Percentiles rank a stretch among this genome's conserved stretches.
Conservation (phyloP, 2,329 filamentous ascomycete species). For the Zasmidium citrigriseum region DNA sequence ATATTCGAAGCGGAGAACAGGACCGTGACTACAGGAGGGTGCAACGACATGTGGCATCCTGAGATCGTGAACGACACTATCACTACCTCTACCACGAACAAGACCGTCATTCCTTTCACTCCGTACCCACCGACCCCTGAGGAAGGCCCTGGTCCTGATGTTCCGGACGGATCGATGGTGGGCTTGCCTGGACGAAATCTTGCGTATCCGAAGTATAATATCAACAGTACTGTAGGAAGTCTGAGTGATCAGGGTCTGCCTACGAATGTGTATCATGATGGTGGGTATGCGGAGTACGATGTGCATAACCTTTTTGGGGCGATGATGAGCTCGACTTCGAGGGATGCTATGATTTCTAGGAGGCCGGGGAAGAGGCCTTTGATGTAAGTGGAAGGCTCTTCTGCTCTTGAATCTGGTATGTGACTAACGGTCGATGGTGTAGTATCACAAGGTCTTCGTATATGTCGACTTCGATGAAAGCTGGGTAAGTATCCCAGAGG, state of each 20-base stretch:
- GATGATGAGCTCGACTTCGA: conserved; percentile 70
- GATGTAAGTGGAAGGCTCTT: conserved; percentile 39
- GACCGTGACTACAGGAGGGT: conserved; percentile 34
- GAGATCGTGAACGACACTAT: conserved; percentile 34
- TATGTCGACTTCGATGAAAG: too few species aligned
- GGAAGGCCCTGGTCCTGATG: conserved; percentile 10
- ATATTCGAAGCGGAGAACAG: conserved; percentile 35
- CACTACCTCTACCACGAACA: conserved; percentile 26
- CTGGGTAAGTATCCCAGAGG: too few species aligned
- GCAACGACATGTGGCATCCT: conserved; percentile 26
- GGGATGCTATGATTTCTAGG: conserved; percentile 65
- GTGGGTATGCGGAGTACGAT: conserved; percentile 70
- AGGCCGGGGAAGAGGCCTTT: conserved; percentile 66
- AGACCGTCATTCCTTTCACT: conserved; percentile 24
- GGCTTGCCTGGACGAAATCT: conserved; percentile 66
- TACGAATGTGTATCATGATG: conserved; percentile 67
- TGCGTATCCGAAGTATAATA: conserved; percentile 64
- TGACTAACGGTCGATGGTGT: too few species aligned
- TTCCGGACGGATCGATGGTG: conserved; percentile 31
- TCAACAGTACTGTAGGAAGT: conserved; percentile 60
- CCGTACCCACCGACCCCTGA: conserved; percentile 14
- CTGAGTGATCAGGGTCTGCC: conserved; percentile 55
- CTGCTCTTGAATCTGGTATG: too few species aligned
- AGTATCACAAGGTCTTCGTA: conserved; percentile 73
- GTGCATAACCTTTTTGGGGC: conserved; percentile 76